A percentile compares a stretch with the other conserved stretches of the same genome.
Conservation (phyloP, 306 rosid genomes). For the Prunus padus region DNA sequence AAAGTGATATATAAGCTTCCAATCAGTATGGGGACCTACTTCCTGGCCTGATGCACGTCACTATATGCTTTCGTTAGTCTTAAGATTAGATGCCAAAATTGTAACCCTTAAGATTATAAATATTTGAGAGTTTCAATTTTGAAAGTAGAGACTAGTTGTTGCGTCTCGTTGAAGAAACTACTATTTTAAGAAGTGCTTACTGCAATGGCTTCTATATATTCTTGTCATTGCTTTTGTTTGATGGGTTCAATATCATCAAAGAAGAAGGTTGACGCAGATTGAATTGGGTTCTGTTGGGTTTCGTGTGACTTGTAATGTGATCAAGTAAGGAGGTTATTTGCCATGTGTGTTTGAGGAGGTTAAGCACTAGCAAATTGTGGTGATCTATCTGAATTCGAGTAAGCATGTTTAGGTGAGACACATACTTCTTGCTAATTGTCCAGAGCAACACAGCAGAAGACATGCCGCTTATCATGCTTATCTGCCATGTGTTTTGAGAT, state of each 20-base stretch:
- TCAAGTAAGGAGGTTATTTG: background rate
- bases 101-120: no score
- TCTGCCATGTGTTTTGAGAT: background rate
- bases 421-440: slow-evolving; percentile 24
- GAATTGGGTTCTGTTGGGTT: background rate
- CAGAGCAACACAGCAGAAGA: background rate
- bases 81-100: no score
- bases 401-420: slow-evolving; percentile 46
- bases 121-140: background rate
- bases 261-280: background rate
- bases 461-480: slow-evolving; percentile 6
- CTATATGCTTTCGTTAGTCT: background rate
- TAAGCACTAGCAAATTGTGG: slow-evolving; percentile 15
- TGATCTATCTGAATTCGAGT: slow-evolving; percentile 34
- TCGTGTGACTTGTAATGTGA: background rate
- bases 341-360: background rate
- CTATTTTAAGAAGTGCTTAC: background rate
- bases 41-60: slow-evolving; percentile 9
- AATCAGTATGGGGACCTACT: slow-evolving; percentile 31
- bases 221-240: background rate
- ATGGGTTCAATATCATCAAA: no score
- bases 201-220: background rate
- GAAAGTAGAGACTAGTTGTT: background rate
- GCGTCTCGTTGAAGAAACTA: background rate
- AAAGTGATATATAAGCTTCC: slow-evolving; percentile 40